A percentile compares a stretch with the other conserved stretches of the same genome.
phyloP scores from a whole-genome alignment of 2,329 filamentous ascomycete genomes.

The Aphanocladium album region DNA sequence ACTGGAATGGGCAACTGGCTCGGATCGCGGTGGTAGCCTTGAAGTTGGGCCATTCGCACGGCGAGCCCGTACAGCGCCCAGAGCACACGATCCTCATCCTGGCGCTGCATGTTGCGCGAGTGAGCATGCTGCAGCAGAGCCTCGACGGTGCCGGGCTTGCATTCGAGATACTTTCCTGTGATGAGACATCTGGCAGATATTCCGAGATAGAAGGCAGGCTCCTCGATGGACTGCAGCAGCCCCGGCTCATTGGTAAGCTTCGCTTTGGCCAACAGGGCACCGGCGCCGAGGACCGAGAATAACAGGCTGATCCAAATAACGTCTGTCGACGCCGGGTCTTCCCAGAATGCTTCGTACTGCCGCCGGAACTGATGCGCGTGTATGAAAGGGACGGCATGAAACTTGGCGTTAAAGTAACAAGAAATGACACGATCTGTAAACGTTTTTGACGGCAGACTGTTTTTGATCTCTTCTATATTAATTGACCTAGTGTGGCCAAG shows the following conservation, averaged over 20 bases:
- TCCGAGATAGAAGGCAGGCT: slow-evolving; percentile 27
- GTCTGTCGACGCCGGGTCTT: slow-evolving; percentile 31
- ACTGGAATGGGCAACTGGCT: slow-evolving; percentile 34
- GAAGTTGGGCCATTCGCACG: slow-evolving; percentile 44
- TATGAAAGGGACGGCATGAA: slow-evolving; percentile 33
- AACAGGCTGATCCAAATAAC: slow-evolving; percentile 48
- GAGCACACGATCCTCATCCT: slow-evolving; percentile 38
- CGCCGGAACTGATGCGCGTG: slow-evolving; percentile 42
- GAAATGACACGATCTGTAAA: slow-evolving; percentile 33
- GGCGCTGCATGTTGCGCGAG: slow-evolving; percentile 36
- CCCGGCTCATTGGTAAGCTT: slow-evolving; percentile 23
- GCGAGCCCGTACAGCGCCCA: slow-evolving; percentile 45
- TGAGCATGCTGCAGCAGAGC: slow-evolving; percentile 43
- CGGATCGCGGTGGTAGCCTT: slow-evolving; percentile 48
- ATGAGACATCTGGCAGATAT: slow-evolving; percentile 43
- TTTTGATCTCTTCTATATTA: slow-evolving; percentile 27
- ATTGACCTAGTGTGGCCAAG: slow-evolving; percentile 25
- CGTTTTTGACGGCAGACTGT: slow-evolving; percentile 29
- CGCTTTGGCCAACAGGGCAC: slow-evolving; percentile 30
- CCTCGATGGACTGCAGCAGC: slow-evolving; percentile 19
- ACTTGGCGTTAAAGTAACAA: slow-evolving; percentile 36
- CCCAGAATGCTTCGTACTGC: slow-evolving; percentile 45
- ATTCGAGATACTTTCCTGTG: slow-evolving; percentile 43
- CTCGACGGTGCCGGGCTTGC: slow-evolving; percentile 42
- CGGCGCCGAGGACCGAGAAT: slow-evolving; percentile 41